Percentiles rank a stretch among this genome's conserved stretches.
Evolutionary conservation across 129 eudicot genomes (phyloP).

Genomic region (Flaveria robusta): DNA sequence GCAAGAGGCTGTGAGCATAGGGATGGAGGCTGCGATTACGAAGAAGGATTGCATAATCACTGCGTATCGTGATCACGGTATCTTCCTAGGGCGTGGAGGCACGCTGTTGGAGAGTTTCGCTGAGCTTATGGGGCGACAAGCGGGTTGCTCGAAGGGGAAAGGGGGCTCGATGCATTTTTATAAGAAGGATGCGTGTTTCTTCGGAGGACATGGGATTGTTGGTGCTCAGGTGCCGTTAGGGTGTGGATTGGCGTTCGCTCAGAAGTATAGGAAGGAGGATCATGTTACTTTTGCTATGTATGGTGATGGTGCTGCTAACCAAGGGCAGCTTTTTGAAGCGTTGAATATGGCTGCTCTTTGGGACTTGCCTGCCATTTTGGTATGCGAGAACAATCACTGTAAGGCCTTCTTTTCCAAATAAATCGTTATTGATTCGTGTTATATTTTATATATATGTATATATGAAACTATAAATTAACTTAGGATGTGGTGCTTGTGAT

Average conservation of each 20-base stretch:
- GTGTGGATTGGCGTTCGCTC: slow-evolving; percentile 94
- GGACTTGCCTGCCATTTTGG: slow-evolving; percentile 97
- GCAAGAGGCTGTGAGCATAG: slow-evolving; percentile 89
- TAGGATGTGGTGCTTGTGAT: slow-evolving; percentile 3
- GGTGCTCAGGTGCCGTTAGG: slow-evolving; percentile 98
- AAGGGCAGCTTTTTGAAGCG: slow-evolving; percentile 95
- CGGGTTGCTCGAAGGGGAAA: slow-evolving; percentile 87
- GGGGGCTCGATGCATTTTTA: slow-evolving; percentile 99
- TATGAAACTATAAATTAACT: not conserved
- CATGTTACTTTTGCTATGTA: slow-evolving; percentile 75
- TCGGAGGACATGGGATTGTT: slow-evolving; percentile 96
- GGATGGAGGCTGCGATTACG: slow-evolving; percentile 94
- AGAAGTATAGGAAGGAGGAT: slow-evolving; percentile 84
- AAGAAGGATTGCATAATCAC: slow-evolving; percentile 83
- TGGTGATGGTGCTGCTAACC: slow-evolving; percentile 99
- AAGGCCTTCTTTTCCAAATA: slow-evolving; percentile 16
- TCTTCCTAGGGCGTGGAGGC: slow-evolving; percentile 79
- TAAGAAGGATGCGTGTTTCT: slow-evolving; percentile 77
- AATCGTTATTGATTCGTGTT: not conserved
- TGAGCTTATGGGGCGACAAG: slow-evolving; percentile 85
- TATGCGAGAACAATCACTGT: slow-evolving; percentile 99
- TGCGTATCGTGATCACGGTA: slow-evolving; percentile 86
- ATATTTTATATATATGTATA: not conserved
- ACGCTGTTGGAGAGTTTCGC: slow-evolving; percentile 63
- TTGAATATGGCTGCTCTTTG: slow-evolving; percentile 97